These are phyloP conservation scores for Starmera caribaea DNA, from an alignment of 805 yeast species.

Conservation along the genomic window DNA sequence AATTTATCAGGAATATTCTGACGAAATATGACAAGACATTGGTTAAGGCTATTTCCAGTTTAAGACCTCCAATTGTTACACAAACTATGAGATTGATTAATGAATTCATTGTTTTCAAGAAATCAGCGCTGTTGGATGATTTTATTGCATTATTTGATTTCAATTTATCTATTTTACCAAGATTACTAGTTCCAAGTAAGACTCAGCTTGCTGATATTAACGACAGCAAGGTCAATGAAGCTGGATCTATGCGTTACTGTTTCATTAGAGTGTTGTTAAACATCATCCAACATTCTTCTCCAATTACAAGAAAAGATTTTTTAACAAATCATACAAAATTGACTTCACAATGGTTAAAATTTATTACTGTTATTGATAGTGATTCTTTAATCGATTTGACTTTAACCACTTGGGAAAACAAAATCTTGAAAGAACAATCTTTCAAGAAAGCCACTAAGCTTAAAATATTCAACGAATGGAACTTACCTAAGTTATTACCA, in stretches of 20 bases:
- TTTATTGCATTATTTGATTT: constrained; percentile 64
- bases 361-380: constrained; percentile 45
- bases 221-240: constrained; percentile 23
- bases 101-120: constrained; percentile 38
- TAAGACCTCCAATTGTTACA: constrained; percentile 47
- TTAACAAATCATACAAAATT: constrained; percentile 46
- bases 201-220: constrained; percentile 32
- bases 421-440: constrained; percentile 47
- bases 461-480: constrained; percentile 69
- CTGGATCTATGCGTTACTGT: constrained; percentile 41
- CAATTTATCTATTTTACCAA: constrained; percentile 49
- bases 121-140: constrained; percentile 43
- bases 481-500: constrained; percentile 46
- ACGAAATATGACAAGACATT: constrained; percentile 49
- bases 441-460: constrained; percentile 65
- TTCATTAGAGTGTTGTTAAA: constrained; percentile 55
- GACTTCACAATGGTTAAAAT: constrained; percentile 60
- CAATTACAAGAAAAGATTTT: constrained; percentile 56
- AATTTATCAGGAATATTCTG: constrained; percentile 43
- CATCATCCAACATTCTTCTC: constrained; percentile 37
- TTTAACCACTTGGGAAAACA: constrained; percentile 36
- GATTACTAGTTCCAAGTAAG: constrained; percentile 44
- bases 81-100: constrained; percentile 52
- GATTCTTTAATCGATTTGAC: constrained; percentile 28
- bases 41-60: constrained; percentile 54